Conservation (phyloP, 169 alveolate genomes). For the Eimeria sp. region DNA sequence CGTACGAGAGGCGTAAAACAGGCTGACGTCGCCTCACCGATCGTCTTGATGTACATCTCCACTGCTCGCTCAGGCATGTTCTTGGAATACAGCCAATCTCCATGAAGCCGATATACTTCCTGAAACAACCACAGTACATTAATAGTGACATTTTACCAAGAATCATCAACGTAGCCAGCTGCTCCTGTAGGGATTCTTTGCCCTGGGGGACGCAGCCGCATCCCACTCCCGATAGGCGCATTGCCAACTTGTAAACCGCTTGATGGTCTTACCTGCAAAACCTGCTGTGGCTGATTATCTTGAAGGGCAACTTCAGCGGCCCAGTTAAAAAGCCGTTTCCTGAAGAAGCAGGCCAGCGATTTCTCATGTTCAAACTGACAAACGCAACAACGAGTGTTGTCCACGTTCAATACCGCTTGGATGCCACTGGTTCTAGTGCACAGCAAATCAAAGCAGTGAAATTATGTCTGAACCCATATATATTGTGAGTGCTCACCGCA, state of each 20-base stretch:
- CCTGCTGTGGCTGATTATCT: slow-evolving; percentile 80
- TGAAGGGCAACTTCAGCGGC: slow-evolving; percentile 78
- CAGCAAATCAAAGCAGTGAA: not conserved
- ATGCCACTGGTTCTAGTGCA: not conserved
- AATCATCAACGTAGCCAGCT: not conserved
- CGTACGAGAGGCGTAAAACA: not conserved
- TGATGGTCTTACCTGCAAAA: slow-evolving; percentile 74
- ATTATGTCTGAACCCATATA: not conserved
- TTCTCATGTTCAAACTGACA: not conserved
- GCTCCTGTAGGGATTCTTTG: not conserved
- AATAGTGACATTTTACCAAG: not conserved
- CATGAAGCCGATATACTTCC: slow-evolving; percentile 84
- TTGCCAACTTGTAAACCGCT: not conserved
- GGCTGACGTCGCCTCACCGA: slow-evolving; percentile 60
- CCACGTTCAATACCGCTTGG: not conserved
- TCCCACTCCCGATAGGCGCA: not conserved
- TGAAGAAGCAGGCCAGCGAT: not conserved
- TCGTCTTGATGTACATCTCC: slow-evolving; percentile 79
- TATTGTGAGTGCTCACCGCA: slow-evolving; percentile 27
- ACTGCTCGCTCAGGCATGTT: slow-evolving; percentile 79
- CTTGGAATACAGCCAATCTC: slow-evolving; percentile 83
- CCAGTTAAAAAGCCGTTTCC: slow-evolving; percentile 85
- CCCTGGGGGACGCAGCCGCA: not conserved
- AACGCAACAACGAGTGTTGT: not conserved
- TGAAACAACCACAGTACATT: not conserved